A percentile compares a stretch with the other conserved stretches of the same genome.
These are phyloP conservation scores for Claviceps capensis DNA, from an alignment of 2,329 filamentous ascomycete genomes.

Conservation along the genomic window DNA sequence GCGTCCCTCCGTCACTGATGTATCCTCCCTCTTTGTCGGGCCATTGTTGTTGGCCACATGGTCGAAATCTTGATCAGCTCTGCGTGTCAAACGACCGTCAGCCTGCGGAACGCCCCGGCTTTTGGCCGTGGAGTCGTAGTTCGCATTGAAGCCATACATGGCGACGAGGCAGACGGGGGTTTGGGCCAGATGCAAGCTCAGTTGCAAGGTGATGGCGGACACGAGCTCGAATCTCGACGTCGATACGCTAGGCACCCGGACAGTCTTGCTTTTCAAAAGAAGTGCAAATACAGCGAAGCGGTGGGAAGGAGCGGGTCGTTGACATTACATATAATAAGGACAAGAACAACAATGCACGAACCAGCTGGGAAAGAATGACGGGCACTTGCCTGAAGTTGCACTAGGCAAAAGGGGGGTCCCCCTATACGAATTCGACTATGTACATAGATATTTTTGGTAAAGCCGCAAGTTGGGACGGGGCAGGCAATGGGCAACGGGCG, in stretches of 20 bases:
- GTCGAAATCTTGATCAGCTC: constrained; percentile 11
- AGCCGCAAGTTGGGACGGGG: too few species aligned
- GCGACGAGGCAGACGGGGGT: background rate
- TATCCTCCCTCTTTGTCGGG: constrained; percentile 20
- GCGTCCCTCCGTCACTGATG: constrained; percentile 23
- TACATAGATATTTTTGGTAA: too few species aligned
- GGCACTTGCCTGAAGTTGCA: background rate
- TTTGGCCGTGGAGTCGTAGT: constrained; percentile 35
- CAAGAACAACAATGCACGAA: too few species aligned
- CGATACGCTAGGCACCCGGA: background rate
- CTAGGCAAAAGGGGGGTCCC: too few species aligned
- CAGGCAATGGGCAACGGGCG: too few species aligned
- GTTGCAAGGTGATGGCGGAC: background rate
- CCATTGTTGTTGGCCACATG: constrained; percentile 14
- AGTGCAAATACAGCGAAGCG: too few species aligned
- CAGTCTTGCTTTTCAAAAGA: too few species aligned
- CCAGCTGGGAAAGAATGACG: background rate
- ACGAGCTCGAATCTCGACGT: background rate
- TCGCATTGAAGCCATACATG: constrained; percentile 20
- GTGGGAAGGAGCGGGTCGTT: too few species aligned
- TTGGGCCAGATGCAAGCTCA: background rate
- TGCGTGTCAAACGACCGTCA: constrained; percentile 12
- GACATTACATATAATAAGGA: too few species aligned
- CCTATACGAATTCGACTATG: too few species aligned
- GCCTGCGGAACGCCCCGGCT: constrained; percentile 24